A percentile compares a stretch with the other conserved stretches of the same genome.
These are phyloP conservation scores for Bigelowiella natans DNA, from an alignment of 78 protist genomes.

Conservation along the genomic window DNA sequence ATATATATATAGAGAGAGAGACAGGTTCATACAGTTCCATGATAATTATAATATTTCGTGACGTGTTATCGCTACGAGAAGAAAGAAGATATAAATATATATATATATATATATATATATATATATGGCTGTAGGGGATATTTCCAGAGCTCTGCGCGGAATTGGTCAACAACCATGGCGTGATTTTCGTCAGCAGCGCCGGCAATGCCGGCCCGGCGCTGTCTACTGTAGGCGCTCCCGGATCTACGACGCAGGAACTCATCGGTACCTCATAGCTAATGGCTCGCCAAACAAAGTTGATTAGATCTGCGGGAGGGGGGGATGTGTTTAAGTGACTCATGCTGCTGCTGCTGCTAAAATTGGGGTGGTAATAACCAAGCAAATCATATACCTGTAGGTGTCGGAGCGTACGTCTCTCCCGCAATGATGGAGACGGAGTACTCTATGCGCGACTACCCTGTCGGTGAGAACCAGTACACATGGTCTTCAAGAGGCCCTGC, in stretches of 20 bases:
- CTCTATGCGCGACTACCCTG: conserved; percentile 19
- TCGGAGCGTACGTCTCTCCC: conserved; percentile 57
- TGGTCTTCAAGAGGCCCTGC: conserved; percentile 69
- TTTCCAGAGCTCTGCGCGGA: background rate
- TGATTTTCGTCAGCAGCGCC: background rate
- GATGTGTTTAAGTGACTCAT: no score
- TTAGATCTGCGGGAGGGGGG: no score
- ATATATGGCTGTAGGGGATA: background rate
- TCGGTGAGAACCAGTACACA: conserved; percentile 35
- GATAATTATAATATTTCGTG: background rate
- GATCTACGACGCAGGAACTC: background rate
- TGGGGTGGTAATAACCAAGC: no score
- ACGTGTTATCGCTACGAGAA: background rate
- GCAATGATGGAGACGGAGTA: conserved; percentile 48
- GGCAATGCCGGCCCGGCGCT: conserved; percentile 63
- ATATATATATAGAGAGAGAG: background rate
- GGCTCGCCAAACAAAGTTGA: no score
- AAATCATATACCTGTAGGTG: conserved; percentile 30
- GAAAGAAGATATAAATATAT: background rate
- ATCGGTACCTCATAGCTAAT: no score
- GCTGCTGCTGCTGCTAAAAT: no score
- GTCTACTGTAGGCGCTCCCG: conserved; percentile 52
- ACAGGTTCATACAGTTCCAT: no score
- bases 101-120: background rate
- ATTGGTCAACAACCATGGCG: background rate